These are phyloP conservation scores for Viridothelium virens DNA, from an alignment of 495 filamentous ascomycete genomes.

Conservation along the genomic window DNA sequence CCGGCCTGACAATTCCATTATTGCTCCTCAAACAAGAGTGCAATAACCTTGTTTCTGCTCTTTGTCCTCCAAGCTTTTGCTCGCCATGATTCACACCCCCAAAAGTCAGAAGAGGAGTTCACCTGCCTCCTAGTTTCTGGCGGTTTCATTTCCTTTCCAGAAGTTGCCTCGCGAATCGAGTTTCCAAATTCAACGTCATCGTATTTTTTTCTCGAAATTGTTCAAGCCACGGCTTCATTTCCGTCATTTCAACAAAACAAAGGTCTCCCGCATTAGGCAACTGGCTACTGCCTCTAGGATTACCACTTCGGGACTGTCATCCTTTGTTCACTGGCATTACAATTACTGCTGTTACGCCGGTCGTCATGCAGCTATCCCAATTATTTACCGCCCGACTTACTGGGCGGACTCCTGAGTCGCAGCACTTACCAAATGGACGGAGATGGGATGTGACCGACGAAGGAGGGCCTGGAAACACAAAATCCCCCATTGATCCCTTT, in stretches of 20 bases:
- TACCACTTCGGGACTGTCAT: background rate
- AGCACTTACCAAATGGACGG: background rate
- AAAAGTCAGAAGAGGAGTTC: slow-evolving; percentile 6
- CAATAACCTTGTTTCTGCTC: slow-evolving; percentile 2
- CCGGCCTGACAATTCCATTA: background rate
- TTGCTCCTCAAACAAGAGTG: background rate
- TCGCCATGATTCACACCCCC: slow-evolving; percentile 2
- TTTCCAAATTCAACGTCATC: background rate
- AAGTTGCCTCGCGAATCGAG: background rate
- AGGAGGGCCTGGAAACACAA: slow-evolving; percentile 8
- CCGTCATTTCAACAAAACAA: background rate
- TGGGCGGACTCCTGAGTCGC: background rate
- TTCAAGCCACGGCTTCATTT: background rate
- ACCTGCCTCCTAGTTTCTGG: background rate
- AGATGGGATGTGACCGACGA: slow-evolving; percentile 4
- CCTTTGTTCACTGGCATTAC: background rate
- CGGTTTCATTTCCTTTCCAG: background rate
- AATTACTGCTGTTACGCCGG: slow-evolving; percentile 7
- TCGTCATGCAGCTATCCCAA: slow-evolving; percentile 6
- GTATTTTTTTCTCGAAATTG: background rate
- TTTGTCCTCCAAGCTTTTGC: background rate
- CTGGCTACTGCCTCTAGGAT: background rate
- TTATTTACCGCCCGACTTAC: background rate
- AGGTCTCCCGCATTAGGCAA: background rate
- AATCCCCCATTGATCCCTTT: slow-evolving; percentile 14